Evolutionary conservation across 352 stramenopile genomes (phyloP), one percentile per base, ranked within the genome.

Genomic region (Pseudoperonospora humuli): DNA sequence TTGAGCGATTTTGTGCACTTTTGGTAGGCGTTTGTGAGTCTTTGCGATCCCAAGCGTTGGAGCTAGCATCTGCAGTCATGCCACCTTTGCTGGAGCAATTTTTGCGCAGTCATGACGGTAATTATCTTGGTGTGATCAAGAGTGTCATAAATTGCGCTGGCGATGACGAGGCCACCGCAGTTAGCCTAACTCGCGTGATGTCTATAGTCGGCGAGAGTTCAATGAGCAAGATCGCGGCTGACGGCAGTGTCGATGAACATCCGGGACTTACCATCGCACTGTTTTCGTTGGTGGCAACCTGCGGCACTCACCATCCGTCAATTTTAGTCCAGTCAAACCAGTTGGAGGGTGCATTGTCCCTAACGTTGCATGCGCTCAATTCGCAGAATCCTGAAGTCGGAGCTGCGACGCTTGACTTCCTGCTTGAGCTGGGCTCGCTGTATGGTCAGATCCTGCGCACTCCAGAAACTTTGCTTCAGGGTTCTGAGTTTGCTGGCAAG

Each of bases 381-480:
- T 67, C 70, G 2, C 72, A 86, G 40, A 80, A 71, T 29, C 75
- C 74, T 2, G 77, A 89, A 31, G 69, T 86, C 1, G 73, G 69
- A 15, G 39, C 39, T 24, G 64, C 72, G 0, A 79, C 72, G 13
- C 51, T 89, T 11, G 61, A 76, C 26, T 78, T 89, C 21, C 34
- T 89, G 13, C 59, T 74, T 31, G 75, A 86, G 32, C 50, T 89
- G 15, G 67, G 73, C 17, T 77, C 66, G 20, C 75, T 80, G 51
- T 89, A 86, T 42, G 75, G 75, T 13, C 69, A 86, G 47, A 73
- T 86, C 28, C 53, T 84, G 50, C 68, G 75, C n/a, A 84, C 61
- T 6, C 77, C 77, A 5, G 26, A 54, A 3, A 53, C 67, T 10
- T 42, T 84, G 32, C 54, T 86, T 6, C 54, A 75, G 7, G 64